phyloP scores from a whole-genome alignment of 257 asterid genomes.

The Penstemon newberryi region DNA sequence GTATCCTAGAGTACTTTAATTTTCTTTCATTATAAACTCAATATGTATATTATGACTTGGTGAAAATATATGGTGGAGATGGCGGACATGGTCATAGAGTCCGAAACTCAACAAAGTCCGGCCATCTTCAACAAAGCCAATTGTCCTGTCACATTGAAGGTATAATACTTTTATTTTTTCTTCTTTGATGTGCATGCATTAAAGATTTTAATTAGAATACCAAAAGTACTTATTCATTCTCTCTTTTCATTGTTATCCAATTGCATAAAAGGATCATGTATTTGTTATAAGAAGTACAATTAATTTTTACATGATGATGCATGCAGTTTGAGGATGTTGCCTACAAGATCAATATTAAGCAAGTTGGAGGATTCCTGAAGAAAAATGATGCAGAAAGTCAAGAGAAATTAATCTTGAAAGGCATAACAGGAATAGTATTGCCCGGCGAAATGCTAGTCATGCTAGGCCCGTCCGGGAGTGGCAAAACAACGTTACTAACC shows the following conservation, averaged over 20 bases:
- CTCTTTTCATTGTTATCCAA: background rate
- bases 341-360: slow-evolving; percentile 35
- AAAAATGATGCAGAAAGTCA: slow-evolving; percentile 23
- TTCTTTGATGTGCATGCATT: background rate
- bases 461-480: slow-evolving; percentile 79
- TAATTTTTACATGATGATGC: background rate
- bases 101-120: slow-evolving; percentile 12
- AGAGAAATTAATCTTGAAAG: slow-evolving; percentile 52
- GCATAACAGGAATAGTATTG: slow-evolving; percentile 46
- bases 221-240: no score
- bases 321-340: slow-evolving; percentile 63
- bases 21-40: no score
- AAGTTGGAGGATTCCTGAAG: slow-evolving; percentile 25
- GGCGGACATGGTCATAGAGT: slow-evolving; percentile 38
- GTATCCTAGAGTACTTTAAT: no score
- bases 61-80: slow-evolving; percentile 21
- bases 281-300: background rate
- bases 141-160: slow-evolving; percentile 58
- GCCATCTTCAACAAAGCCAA: slow-evolving; percentile 50
- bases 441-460: slow-evolving; percentile 72
- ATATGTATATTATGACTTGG: no score
- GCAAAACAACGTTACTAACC: slow-evolving; percentile 66
- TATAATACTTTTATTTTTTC: background rate
- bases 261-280: background rate
- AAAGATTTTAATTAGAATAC: no score